phyloP scores from a whole-genome alignment of 768 basidiomycete genomes.

The Lentinula sp. region DNA sequence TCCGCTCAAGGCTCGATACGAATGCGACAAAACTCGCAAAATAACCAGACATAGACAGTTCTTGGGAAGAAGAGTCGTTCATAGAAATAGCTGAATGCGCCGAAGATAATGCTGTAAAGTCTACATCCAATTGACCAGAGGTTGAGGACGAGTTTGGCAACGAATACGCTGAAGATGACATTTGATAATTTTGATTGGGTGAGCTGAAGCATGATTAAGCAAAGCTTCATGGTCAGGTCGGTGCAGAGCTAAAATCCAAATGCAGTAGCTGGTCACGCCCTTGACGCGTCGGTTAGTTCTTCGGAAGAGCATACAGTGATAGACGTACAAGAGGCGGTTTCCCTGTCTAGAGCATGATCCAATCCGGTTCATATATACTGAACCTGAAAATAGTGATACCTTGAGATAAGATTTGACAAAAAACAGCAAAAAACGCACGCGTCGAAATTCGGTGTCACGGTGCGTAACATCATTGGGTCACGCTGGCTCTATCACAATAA shows the following conservation, averaged over 20 bases:
- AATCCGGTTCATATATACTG: too few relatives aligned
- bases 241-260: too few relatives aligned
- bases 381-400: too few relatives aligned
- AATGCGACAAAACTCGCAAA: constrained; percentile 7
- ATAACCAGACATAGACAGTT: background rate
- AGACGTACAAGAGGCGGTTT: too few relatives aligned
- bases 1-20: constrained; percentile 3
- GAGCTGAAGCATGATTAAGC: too few relatives aligned
- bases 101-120: background rate
- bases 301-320: too few relatives aligned
- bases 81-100: background rate
- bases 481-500: background rate
- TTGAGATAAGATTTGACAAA: too few relatives aligned
- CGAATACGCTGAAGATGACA: background rate
- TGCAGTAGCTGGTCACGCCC: too few relatives aligned
- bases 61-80: background rate
- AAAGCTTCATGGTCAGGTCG: too few relatives aligned
- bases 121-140: background rate
- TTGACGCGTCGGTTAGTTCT: too few relatives aligned
- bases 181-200: background rate
- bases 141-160: background rate
- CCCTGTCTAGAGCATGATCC: too few relatives aligned
- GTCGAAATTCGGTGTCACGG: background rate
- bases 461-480: background rate
- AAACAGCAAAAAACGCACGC: background rate